A percentile compares a stretch with the other conserved stretches of the same genome.
These are phyloP conservation scores for Capsicum rhomboideum DNA, from an alignment of 257 asterid genomes.

Conservation along the genomic window DNA sequence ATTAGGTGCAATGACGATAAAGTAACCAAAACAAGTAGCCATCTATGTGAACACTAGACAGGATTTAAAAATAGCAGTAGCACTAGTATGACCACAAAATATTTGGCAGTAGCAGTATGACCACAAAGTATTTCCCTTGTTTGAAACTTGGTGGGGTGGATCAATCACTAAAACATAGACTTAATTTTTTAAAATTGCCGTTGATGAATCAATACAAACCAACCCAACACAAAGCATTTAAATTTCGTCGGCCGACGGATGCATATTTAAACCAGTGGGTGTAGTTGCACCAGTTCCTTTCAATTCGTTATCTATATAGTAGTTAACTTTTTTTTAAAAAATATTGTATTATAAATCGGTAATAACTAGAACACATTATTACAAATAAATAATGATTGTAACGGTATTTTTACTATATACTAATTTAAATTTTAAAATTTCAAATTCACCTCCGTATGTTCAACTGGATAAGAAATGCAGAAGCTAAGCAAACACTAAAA, in stretches of 20 bases:
- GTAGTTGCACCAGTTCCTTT: neutral
- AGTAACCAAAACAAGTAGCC: neutral
- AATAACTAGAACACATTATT: neutral
- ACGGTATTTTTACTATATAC: neutral
- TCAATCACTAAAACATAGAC: neutral
- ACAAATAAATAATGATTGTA: neutral
- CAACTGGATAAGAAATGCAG: neutral
- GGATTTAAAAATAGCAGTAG: neutral
- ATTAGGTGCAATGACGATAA: neutral
- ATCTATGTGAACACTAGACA: neutral
- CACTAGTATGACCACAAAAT: neutral
- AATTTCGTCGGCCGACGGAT: neutral
- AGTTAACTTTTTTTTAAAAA: neutral
- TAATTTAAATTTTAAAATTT: neutral
- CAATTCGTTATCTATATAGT: neutral
- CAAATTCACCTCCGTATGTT: neutral
- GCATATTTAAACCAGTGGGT: neutral
- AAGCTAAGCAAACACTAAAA: neutral
- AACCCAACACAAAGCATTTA: neutral
- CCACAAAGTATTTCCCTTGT: neutral
- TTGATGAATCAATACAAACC: neutral
- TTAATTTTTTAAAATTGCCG: neutral
- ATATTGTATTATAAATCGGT: neutral
- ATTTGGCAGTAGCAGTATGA: too few relatives aligned
- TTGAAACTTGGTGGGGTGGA: neutral